These are phyloP conservation scores for Diaporthe sp. DNA, from an alignment of 2,329 filamentous ascomycete genomes.

Conservation along the genomic window DNA sequence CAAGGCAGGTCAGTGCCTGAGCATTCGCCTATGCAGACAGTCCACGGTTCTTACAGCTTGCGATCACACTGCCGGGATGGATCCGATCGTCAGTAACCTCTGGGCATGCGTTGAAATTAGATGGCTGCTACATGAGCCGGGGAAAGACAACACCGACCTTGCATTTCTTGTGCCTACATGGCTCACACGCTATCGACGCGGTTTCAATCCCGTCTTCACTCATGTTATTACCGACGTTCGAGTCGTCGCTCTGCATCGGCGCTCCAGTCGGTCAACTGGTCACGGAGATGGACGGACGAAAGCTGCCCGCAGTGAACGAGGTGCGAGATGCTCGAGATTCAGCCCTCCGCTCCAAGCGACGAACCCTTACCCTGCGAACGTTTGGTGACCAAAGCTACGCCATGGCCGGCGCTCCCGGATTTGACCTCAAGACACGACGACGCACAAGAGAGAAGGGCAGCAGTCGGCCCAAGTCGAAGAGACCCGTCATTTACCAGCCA, in stretches of 20 bases:
- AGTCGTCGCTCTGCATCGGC: not conserved
- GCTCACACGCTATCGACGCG: conserved; percentile 36
- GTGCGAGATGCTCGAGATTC: not conserved
- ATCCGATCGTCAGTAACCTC: conserved; percentile 27
- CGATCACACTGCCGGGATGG: conserved; percentile 38
- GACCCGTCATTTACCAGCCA: not conserved
- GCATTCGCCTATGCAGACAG: not conserved
- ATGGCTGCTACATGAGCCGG: conserved; percentile 1
- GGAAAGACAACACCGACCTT: conserved; percentile 40
- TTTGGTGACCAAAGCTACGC: too few species aligned
- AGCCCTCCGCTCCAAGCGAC: not conserved
- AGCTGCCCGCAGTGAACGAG: not conserved
- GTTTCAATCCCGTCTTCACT: conserved; percentile 32
- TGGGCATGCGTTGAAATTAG: not conserved
- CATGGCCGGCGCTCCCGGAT: not conserved
- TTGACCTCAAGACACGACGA: not conserved
- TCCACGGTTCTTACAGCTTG: conserved; percentile 36
- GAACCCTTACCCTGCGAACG: conserved; percentile 24
- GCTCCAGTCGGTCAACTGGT: not conserved
- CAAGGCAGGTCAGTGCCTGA: not conserved
- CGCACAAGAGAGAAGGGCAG: not conserved
- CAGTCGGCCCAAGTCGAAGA: not conserved
- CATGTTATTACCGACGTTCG: conserved; percentile 1
- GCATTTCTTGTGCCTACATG: conserved; percentile 41
- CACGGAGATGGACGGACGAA: conserved; percentile 5